Evolutionary conservation across 2,329 filamentous ascomycete genomes (phyloP).

Genomic region (Hymenoscyphus repandus): DNA sequence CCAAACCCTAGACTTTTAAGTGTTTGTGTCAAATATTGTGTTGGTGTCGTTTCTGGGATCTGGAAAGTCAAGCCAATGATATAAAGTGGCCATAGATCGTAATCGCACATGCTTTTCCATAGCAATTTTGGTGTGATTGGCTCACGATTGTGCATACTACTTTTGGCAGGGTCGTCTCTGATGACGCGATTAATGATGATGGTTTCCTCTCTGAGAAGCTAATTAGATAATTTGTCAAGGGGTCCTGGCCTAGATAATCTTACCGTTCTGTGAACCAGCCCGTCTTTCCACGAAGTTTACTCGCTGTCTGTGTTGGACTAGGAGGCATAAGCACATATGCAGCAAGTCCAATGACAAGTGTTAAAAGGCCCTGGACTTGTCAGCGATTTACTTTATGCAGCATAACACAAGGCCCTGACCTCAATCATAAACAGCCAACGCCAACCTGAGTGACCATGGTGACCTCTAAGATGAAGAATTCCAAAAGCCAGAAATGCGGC

Average conservation of each 20-base stretch:
- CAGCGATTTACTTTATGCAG: neutral
- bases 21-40: constrained; percentile 22
- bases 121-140: constrained; percentile 40
- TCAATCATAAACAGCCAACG: constrained; percentile 47
- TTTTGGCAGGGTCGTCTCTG: constrained; percentile 48
- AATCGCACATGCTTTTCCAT: constrained; percentile 44
- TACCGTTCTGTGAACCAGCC: constrained; percentile 54
- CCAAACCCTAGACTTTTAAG: constrained; percentile 23
- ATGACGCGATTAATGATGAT: constrained; percentile 59
- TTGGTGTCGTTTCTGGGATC: constrained; percentile 19
- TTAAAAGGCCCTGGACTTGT: constrained; percentile 13
- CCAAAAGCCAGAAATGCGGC: constrained; percentile 52
- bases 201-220: constrained; percentile 45
- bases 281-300: constrained; percentile 49
- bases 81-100: constrained; percentile 49
- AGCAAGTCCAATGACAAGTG: constrained; percentile 13
- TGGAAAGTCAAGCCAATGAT: constrained; percentile 31
- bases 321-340: constrained; percentile 15
- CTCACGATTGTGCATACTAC: constrained; percentile 45
- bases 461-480: constrained; percentile 49
- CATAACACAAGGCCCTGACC: constrained; percentile 20
- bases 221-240: no score
- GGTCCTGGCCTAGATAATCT: no score
- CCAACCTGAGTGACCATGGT: constrained; percentile 50
- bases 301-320: constrained; percentile 21